Conservation (phyloP, 257 asterid genomes). For the Parsonsia alboflavescens region DNA sequence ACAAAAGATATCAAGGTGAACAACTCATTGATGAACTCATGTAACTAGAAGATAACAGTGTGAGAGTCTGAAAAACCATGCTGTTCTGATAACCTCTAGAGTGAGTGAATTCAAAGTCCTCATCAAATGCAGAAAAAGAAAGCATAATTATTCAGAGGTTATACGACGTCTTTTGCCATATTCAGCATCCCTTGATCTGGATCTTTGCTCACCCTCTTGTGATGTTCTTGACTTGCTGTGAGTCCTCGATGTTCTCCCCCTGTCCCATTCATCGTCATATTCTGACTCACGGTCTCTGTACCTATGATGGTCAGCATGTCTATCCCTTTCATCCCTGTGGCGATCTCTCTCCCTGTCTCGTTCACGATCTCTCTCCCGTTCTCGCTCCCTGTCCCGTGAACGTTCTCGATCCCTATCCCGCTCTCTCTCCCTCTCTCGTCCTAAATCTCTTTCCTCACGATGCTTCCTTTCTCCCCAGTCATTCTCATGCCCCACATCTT, state of each 20-base stretch:
- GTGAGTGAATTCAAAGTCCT: slow-evolving; percentile 17
- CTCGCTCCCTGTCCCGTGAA: slow-evolving; percentile 43
- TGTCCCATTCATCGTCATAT: slow-evolving; percentile 62
- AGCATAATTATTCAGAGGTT: slow-evolving; percentile 47
- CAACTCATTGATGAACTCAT: slow-evolving; percentile 16
- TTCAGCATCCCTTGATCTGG: slow-evolving; percentile 75
- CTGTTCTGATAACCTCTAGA: slow-evolving; percentile 22
- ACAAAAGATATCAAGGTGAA: slow-evolving; percentile 17
- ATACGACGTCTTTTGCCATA: slow-evolving; percentile 66
- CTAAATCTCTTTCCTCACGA: slow-evolving; percentile 55
- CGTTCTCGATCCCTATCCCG: slow-evolving; percentile 58
- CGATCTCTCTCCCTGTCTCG: slow-evolving; percentile 46
- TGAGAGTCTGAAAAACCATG: slow-evolving; percentile 26
- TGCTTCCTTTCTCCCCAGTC: slow-evolving; percentile 59
- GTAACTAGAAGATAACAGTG: slow-evolving; percentile 27
- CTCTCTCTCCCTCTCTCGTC: slow-evolving; percentile 56
- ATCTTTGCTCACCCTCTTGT: slow-evolving; percentile 59
- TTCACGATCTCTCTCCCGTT: slow-evolving; percentile 37
- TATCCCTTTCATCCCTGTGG: slow-evolving; percentile 60
- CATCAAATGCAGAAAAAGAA: slow-evolving; percentile 11
- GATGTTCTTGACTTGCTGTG: slow-evolving; percentile 55
- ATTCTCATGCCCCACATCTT: slow-evolving; percentile 41
- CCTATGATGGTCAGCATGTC: slow-evolving; percentile 56
- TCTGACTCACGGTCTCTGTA: slow-evolving; percentile 58
- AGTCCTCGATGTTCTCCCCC: slow-evolving; percentile 69